Base-by-base conservation (phyloP, 2,329 filamentous ascomycete genomes). In the Calonectria ilicicola region DNA sequence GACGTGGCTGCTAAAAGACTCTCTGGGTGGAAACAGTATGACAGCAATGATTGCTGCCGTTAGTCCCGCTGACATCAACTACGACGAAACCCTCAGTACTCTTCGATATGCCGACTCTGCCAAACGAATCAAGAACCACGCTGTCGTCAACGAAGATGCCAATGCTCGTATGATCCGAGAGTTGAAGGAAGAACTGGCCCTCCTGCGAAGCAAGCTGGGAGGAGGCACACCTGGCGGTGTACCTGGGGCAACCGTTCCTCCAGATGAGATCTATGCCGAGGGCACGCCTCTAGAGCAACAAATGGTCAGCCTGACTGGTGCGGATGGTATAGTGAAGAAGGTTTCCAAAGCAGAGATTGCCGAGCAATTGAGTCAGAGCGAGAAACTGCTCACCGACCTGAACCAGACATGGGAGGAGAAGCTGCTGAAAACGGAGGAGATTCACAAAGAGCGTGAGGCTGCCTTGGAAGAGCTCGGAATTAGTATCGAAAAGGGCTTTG, bases 321-420 rank as follows among this genome's bases (percentile, higher is more conserved):
- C 94, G 0, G 97, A 98, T 82, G 97, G 97, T 14, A 90, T 91
- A 0, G 88, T 98, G 77, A 98, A 98, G 86, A 97, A 97, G 82
- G 97, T 99, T 44, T 98, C 96, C 65, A 99, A 99, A 84, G 97
- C 97, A 2, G 97, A 99, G 82, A 99, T 99, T 82, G 95, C 95
- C 7, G 97, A 99, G 83, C 97, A 99, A 83, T 88, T 99, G 29
- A 96, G 93, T 78, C 97, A 98, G 83, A 98, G 95, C 76, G 97
- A 99, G 85, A 99, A 99, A 85, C 90, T 99, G 23, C 94, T 98
- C 80, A 93, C 94, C 63, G 97, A 99, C 82, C 90, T 99, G 67
- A 99, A 99, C 80, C 96, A 99, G 85, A 99, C 97, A 0, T 99
- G 97, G 97, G 97, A 99, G 85, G 91, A 99, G 85, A 98, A 98